phyloP scores from a whole-genome alignment of 2,329 filamentous ascomycete genomes.

The Cadophora gregata region DNA sequence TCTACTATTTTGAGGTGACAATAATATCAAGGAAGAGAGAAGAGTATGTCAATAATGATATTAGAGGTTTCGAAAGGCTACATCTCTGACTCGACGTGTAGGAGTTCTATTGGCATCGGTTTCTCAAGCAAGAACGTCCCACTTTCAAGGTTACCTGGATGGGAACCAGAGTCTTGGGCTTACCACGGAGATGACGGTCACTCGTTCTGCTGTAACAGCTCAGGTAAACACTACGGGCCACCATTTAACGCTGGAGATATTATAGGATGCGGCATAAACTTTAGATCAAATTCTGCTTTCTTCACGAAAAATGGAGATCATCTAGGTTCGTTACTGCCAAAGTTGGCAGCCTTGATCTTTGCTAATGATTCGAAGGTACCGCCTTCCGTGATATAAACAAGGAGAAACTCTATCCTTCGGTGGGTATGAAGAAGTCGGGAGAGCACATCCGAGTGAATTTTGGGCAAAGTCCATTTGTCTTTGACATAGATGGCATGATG shows the following conservation, averaged over 20 bases:
- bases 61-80: constrained; percentile 4
- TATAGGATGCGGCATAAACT: constrained; percentile 71
- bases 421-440: constrained; percentile 69
- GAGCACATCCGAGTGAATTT: constrained; percentile 70
- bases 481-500: constrained; percentile 88
- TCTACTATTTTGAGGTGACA: constrained; percentile 89
- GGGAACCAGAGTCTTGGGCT: constrained; percentile 72
- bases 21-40: constrained; percentile 72
- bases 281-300: constrained; percentile 67
- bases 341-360: background rate
- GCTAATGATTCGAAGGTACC: constrained; percentile 56
- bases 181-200: constrained; percentile 74
- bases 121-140: constrained; percentile 62
- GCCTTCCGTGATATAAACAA: constrained; percentile 70
- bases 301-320: constrained; percentile 70
- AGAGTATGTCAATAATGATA: constrained; percentile 53
- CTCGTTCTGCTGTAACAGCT: constrained; percentile 61
- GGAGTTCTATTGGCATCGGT: constrained; percentile 66
- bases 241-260: constrained; percentile 62
- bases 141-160: constrained; percentile 64
- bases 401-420: constrained; percentile 68
- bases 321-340: constrained; percentile 53
- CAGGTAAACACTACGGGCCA: constrained; percentile 63
- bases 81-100: constrained; percentile 41
- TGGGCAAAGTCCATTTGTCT: constrained; percentile 79